These are phyloP conservation scores for Yamagishiella unicocca DNA, from an alignment of 139 green algal species.

Conservation along the genomic window DNA sequence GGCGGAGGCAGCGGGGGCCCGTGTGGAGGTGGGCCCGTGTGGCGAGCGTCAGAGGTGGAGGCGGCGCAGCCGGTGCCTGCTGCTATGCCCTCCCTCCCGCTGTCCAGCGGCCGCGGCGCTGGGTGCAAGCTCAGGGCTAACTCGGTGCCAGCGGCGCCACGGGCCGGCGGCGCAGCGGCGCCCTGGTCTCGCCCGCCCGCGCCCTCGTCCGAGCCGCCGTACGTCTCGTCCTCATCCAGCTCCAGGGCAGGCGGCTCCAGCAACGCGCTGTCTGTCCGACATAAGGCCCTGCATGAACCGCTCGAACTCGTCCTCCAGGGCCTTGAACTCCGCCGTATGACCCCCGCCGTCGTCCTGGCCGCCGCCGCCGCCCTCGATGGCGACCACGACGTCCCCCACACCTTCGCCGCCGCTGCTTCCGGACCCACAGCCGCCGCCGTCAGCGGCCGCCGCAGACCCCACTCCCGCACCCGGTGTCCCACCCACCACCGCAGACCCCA, in stretches of 20 bases:
- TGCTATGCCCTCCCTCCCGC: too few relatives aligned
- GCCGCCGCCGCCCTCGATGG: background rate
- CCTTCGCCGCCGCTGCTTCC: background rate
- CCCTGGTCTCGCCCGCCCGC: background rate
- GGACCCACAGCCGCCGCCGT: background rate
- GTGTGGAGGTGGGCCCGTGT: background rate
- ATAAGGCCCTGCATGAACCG: constrained; percentile 27
- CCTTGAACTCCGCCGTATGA: background rate
- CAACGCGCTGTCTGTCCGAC: constrained; percentile 13
- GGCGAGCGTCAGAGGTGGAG: background rate
- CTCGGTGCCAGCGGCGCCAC: background rate
- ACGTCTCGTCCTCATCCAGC: background rate
- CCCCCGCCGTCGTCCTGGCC: background rate
- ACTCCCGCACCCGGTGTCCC: too few relatives aligned
- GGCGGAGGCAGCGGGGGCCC: background rate
- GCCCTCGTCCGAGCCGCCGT: background rate
- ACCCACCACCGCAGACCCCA: too few relatives aligned
- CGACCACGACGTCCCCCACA: too few relatives aligned
- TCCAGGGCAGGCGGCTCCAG: constrained; percentile 21
- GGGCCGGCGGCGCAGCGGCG: background rate
- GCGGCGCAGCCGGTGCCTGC: background rate
- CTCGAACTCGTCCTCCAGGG: constrained; percentile 33
- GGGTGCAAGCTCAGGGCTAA: too few relatives aligned
- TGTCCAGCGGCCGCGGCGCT: background rate
- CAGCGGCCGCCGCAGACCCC: background rate